Evolutionary conservation across 2,329 filamentous ascomycete genomes (phyloP).

Genomic region (Leptographium wingfieldii): DNA sequence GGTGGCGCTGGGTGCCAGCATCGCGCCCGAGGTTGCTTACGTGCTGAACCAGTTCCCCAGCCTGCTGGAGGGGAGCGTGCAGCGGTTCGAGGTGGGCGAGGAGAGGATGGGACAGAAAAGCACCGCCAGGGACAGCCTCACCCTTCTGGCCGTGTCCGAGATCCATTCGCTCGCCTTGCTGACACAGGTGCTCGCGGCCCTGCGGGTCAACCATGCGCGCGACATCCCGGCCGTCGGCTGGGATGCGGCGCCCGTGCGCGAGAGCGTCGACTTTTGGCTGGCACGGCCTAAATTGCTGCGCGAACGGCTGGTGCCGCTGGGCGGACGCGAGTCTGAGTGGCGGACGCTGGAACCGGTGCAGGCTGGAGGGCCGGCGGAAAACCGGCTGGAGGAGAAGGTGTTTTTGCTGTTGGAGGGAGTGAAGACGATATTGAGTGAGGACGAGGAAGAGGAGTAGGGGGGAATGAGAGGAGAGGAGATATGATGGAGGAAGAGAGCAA

Average conservation of each 20-base stretch:
- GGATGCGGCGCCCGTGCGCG: conserved; percentile 59
- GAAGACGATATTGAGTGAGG: conserved; percentile 40
- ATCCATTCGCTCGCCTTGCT: conserved; percentile 68
- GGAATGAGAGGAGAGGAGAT: too few relatives aligned
- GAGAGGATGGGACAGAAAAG: not conserved
- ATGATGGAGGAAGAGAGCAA: not conserved
- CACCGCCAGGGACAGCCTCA: conserved; percentile 27
- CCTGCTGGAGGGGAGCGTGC: conserved; percentile 59
- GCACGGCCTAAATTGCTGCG: conserved; percentile 55
- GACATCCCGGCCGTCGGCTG: conserved; percentile 57
- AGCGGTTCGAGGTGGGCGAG: conserved; percentile 48
- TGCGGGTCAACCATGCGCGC: conserved; percentile 52
- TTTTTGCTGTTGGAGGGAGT: conserved; percentile 54
- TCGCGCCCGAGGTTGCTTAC: conserved; percentile 71
- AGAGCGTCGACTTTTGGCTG: conserved; percentile 76
- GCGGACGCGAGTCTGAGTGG: conserved; percentile 58
- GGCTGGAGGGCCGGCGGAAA: conserved; percentile 36
- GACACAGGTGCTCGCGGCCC: conserved; percentile 55
- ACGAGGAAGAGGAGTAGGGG: conserved; percentile 14
- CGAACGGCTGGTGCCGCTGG: conserved; percentile 61
- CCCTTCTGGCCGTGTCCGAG: conserved; percentile 62
- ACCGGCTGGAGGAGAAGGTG: conserved; percentile 62
- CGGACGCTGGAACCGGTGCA: conserved; percentile 25
- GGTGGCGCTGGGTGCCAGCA: conserved; percentile 63
- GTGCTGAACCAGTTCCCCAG: conserved; percentile 84